Base-by-base conservation (phyloP, 2,329 filamentous ascomycete genomes). In the Hypoxylon sp. region DNA sequence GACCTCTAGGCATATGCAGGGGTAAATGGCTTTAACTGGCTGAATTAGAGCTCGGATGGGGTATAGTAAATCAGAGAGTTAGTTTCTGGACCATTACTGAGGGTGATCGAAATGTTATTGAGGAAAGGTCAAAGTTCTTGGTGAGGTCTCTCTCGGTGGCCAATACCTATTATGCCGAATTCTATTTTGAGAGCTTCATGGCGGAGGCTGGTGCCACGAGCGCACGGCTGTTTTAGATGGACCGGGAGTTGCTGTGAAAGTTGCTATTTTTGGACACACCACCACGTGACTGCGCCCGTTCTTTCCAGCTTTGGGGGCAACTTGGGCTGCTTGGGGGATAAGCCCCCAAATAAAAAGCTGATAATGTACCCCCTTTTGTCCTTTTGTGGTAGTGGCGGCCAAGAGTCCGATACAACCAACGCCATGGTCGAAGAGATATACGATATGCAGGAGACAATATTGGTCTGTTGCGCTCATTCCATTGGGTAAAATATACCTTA, bases 171-270 rank as follows among this genome's bases (percentile, higher is more conserved):
- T 69, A 67, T 65, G 68, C 68, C 62, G 62, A 68, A 60, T 68
- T 68, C 68, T 70, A 70, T 70, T 70, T 70, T 70, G 59, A 68
- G 68, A 68, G 36, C 53, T 52, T 51, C 41, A 51, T 63, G 68
- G 61, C 62, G 68, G 68, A 65, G 62, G 68, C 65, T 63, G 65
- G 65, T 63, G 46, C 60, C 55, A 68, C 61, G 59, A 68, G 65
- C 65, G 60, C 68, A 70, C 68, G 68, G 68, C 62, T 68, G 68
- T 70, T 70, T 70, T 70, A 68, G 65, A 68, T 68, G 59, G 65
- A 38, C 64, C 64, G 64, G 65, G 61, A 68, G 61, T 65, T 65
- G 32, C 19, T 32, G 52, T 60, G 51, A 50, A 58, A 56, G 48
- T 48, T 36, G 28, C 68, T 68, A 70, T 68, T 65, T 65, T 60